Percentiles rank a stretch among this genome's conserved stretches.
Conservation (phyloP, 2,329 filamentous ascomycete species). For the Penicillium hesseltinei region DNA sequence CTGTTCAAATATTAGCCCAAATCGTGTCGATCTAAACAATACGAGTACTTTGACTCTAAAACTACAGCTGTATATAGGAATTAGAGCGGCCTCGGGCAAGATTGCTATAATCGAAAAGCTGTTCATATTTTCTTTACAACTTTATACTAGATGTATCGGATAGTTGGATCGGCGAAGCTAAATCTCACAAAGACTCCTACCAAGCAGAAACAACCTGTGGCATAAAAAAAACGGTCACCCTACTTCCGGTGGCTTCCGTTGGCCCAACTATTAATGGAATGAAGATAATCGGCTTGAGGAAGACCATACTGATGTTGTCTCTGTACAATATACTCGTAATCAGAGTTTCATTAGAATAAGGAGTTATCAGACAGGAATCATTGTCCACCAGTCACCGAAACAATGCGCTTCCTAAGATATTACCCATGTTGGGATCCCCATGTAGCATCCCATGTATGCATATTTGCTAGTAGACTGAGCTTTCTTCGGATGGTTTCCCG, state of each 20-base stretch:
- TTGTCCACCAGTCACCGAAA: neutral
- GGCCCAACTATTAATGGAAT: neutral
- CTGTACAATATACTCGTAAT: neutral
- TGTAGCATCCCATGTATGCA: no score
- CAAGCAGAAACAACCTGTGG: no score
- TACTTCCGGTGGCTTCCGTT: no score
- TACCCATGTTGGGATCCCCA: neutral
- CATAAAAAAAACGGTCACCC: no score
- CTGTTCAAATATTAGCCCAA: no score
- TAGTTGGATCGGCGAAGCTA: neutral
- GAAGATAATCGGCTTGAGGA: neutral
- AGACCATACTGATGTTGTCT: neutral
- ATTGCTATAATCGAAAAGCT: no score
- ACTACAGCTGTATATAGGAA: neutral
- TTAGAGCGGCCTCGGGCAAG: no score
- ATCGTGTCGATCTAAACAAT: no score
- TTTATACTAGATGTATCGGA: neutral
- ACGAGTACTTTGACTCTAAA: no score
- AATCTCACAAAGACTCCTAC: neutral
- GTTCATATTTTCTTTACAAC: neutral
- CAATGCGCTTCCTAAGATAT: neutral
- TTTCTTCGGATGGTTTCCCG: no score
- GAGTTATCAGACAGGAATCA: neutral
- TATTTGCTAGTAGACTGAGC: no score
- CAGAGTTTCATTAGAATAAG: neutral